A percentile compares a stretch with the other conserved stretches of the same genome.
These are phyloP conservation scores for Exophiala bonariae DNA, from an alignment of 2,329 filamentous ascomycete genomes.

Conservation along the genomic window DNA sequence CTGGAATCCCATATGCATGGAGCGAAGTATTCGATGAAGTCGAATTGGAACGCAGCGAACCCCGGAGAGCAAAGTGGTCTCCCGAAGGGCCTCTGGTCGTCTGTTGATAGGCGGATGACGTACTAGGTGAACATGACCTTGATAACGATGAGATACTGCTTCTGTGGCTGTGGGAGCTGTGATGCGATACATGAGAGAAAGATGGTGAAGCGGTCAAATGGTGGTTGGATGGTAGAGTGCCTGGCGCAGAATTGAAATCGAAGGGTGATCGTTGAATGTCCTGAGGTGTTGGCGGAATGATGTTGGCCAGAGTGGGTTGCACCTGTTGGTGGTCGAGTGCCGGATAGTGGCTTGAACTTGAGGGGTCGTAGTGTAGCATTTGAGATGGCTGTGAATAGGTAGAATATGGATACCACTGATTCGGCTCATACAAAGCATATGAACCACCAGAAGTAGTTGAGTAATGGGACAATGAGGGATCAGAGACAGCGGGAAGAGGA, in stretches of 20 bases:
- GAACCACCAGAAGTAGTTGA: slow-evolving; percentile 7
- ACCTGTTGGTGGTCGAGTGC: slow-evolving; percentile 6
- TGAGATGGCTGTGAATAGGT: slow-evolving; percentile 19
- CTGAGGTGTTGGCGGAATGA: slow-evolving; percentile 27
- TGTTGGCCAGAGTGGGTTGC: slow-evolving; percentile 17
- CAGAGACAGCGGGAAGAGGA: slow-evolving; percentile 18
- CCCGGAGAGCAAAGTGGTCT: slow-evolving; percentile 10
- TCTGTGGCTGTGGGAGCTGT: slow-evolving; percentile 15
- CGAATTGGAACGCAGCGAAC: slow-evolving; percentile 20
- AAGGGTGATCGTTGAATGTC: slow-evolving; percentile 22
- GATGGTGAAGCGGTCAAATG: slow-evolving; percentile 21
- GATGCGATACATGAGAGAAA: slow-evolving; percentile 23
- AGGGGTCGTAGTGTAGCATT: slow-evolving; percentile 22
- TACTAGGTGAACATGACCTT: slow-evolving; percentile 24
- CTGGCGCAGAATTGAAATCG: slow-evolving; percentile 22
- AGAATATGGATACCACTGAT: slow-evolving; percentile 22
- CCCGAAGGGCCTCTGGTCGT: slow-evolving; percentile 6
- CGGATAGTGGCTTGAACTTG: slow-evolving; percentile 10
- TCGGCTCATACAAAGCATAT: slow-evolving; percentile 25
- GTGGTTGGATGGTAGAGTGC: slow-evolving; percentile 14
- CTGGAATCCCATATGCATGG: slow-evolving; percentile 28
- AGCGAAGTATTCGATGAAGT: slow-evolving; percentile 26
- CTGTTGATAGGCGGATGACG: slow-evolving; percentile 3
- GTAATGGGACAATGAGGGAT: slow-evolving; percentile 16
- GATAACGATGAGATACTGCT: slow-evolving; percentile 25